A percentile compares a stretch with the other conserved stretches of the same genome.
phyloP scores from a whole-genome alignment of 805 yeast species.

The Yarrowia keelungensis region DNA sequence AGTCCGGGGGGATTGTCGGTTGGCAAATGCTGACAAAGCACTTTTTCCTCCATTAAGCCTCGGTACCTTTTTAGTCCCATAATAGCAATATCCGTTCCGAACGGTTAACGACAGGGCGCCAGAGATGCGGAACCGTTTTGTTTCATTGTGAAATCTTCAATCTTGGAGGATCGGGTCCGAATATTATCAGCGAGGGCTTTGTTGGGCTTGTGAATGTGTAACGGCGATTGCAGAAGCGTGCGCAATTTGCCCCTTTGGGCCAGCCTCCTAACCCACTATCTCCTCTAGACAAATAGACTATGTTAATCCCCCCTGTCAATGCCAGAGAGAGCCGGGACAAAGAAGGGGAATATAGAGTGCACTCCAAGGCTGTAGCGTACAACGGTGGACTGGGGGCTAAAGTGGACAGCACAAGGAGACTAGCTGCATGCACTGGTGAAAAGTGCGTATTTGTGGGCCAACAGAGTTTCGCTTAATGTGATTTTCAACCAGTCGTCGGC shows the following conservation, averaged over 20 bases:
- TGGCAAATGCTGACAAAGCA: too few species aligned
- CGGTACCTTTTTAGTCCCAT: background rate
- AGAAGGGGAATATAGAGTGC: background rate
- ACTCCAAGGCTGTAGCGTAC: background rate
- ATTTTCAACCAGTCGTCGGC: background rate
- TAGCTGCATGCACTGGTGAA: background rate
- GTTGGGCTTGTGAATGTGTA: background rate
- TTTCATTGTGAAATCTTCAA: slow-evolving; percentile 8
- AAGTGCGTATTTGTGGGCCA: background rate
- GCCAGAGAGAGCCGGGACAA: background rate
- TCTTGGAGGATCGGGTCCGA: background rate
- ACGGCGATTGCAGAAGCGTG: background rate
- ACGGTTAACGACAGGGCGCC: slow-evolving; percentile 15
- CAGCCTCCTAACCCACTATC: background rate
- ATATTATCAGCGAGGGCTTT: background rate
- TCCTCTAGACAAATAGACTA: background rate
- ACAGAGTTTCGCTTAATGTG: slow-evolving; percentile 5
- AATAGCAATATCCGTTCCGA: background rate
- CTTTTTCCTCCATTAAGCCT: too few species aligned
- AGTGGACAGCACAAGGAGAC: background rate
- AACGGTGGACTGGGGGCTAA: too few species aligned
- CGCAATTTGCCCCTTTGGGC: slow-evolving; percentile 4
- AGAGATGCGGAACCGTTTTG: slow-evolving; percentile 27
- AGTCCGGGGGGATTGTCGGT: too few species aligned
- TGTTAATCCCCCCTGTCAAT: slow-evolving; percentile 11